Percentiles rank a stretch among this genome's conserved stretches.
Conservation (phyloP, 2,329 filamentous ascomycete genomes). For the Rutstroemia sydowiana region DNA sequence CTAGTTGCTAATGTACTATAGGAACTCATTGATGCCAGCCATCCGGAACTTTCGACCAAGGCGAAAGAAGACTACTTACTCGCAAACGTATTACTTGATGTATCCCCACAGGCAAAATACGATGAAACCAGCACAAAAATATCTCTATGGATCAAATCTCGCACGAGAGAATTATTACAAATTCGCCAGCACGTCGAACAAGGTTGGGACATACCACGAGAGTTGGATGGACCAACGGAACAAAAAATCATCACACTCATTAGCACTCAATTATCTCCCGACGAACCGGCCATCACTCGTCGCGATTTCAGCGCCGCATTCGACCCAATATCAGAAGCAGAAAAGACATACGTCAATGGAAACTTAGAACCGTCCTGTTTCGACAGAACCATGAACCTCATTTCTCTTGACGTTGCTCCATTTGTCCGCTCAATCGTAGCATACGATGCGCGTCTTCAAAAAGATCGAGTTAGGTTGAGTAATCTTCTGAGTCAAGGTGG, state of each 20-base stretch:
- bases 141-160: constrained; percentile 25
- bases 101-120: constrained; percentile 31
- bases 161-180: constrained; percentile 23
- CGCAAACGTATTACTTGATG: constrained; percentile 45
- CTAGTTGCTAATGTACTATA: constrained; percentile 12
- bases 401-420: constrained; percentile 75
- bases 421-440: constrained; percentile 81
- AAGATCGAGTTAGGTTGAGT: constrained; percentile 56
- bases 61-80: constrained; percentile 47
- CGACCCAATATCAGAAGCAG: constrained; percentile 49
- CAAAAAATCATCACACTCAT: constrained; percentile 20
- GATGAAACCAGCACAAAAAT: constrained; percentile 18
- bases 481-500: constrained; percentile 55
- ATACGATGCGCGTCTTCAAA: constrained; percentile 64
- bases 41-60: constrained; percentile 35
- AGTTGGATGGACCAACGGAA: constrained; percentile 21
- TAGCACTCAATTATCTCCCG: constrained; percentile 9
- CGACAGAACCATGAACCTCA: constrained; percentile 59
- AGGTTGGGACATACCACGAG: constrained; percentile 17
- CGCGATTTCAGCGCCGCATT: constrained; percentile 52
- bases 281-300: constrained; percentile 34
- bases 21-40: constrained; percentile 22
- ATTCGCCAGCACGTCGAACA: constrained; percentile 20
- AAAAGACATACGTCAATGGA: constrained; percentile 34
- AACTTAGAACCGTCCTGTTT: constrained; percentile 65